Conservation (phyloP, 176 grass and related monocot genomes). For the Oryza nivara region DNA sequence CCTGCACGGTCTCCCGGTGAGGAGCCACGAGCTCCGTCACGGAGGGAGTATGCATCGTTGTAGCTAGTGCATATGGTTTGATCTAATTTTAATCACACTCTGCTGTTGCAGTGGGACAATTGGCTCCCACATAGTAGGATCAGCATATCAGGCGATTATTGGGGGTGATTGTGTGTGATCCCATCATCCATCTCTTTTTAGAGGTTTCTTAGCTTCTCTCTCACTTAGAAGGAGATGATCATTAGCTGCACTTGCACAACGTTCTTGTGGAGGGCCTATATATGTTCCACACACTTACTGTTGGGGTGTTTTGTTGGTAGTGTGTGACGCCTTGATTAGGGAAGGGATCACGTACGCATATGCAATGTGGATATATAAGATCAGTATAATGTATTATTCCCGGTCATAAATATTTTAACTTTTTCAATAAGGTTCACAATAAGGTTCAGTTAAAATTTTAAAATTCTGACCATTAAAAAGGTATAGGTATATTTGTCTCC, state of each 20-base stretch:
- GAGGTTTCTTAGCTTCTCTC: constrained; percentile 40
- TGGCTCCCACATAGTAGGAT: constrained; percentile 5
- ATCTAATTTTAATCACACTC: not conserved
- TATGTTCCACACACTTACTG: not conserved
- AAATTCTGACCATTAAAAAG: no score
- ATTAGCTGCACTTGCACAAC: constrained; percentile 8
- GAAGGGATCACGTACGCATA: not conserved
- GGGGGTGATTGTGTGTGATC: not conserved
- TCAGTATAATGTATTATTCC: not conserved
- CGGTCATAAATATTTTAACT: no score
- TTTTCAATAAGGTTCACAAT: no score
- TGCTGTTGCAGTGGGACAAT: constrained; percentile 15
- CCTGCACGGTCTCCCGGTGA: no score
- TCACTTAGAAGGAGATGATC: constrained; percentile 27
- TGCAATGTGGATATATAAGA: not conserved
- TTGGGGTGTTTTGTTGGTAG: not conserved
- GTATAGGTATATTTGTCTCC: no score
- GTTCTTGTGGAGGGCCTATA: not conserved
- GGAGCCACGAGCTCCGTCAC: no score
- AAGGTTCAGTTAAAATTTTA: no score
- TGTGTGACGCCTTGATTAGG: not conserved
- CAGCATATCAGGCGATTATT: not conserved
- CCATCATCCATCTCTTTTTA: not conserved
- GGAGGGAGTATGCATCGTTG: no score
- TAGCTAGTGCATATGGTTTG: no score